These are phyloP conservation scores for Penicillium argentinense DNA, from an alignment of 495 filamentous ascomycete genomes.

Conservation along the genomic window DNA sequence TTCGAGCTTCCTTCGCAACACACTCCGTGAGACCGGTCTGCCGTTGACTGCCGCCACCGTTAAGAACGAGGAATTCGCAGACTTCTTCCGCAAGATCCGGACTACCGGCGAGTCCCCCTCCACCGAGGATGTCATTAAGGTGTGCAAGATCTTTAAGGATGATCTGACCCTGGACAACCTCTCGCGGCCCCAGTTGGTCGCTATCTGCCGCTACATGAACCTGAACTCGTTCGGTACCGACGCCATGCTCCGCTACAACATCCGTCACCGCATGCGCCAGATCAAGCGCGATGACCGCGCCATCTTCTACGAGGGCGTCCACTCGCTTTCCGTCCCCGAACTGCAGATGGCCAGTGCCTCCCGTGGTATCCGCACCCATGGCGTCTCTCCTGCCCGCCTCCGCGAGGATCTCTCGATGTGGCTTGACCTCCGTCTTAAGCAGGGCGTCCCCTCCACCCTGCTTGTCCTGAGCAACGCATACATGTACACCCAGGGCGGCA, in stretches of 20 bases:
- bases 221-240: slow-evolving; percentile 96
- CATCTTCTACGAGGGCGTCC: slow-evolving; percentile 92
- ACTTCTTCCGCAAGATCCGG: slow-evolving; percentile 96
- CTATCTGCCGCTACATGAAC: slow-evolving; percentile 98
- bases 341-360: slow-evolving; percentile 87
- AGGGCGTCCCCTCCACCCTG: slow-evolving; percentile 90
- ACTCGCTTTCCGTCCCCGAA: slow-evolving; percentile 88
- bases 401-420: slow-evolving; percentile 92
- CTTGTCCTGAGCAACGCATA: slow-evolving; percentile 96
- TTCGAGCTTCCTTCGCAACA: slow-evolving; percentile 84
- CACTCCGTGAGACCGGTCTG: slow-evolving; percentile 87
- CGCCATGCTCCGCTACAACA: slow-evolving; percentile 94
- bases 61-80: slow-evolving; percentile 91
- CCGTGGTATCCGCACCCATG: slow-evolving; percentile 89
- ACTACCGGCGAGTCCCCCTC: slow-evolving; percentile 87
- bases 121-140: slow-evolving; percentile 90
- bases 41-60: slow-evolving; percentile 83
- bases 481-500: slow-evolving; percentile 83
- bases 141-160: slow-evolving; percentile 99
- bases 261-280: slow-evolving; percentile 96
- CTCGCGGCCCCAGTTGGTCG: slow-evolving; percentile 92
- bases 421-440: slow-evolving; percentile 90
- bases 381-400: slow-evolving; percentile 80
- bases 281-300: slow-evolving; percentile 97
- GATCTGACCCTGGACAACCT: slow-evolving; percentile 97